A percentile compares a stretch with the other conserved stretches of the same genome.
These are phyloP conservation scores for Thermomyces lanuginosus DNA, from an alignment of 2,329 filamentous ascomycete species.

Conservation along the genomic window DNA sequence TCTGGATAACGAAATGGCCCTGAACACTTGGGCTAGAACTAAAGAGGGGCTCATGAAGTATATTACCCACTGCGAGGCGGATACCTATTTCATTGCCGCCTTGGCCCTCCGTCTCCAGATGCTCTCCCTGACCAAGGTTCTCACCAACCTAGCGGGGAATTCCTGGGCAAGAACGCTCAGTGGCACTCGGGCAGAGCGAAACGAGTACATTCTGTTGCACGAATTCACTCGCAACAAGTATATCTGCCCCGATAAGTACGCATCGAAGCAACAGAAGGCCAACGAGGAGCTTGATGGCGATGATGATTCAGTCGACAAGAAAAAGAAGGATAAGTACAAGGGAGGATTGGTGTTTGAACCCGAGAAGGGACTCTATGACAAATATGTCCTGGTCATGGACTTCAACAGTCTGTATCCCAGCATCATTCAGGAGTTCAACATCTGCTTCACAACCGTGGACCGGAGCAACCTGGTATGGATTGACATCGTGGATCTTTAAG, in stretches of 20 bases:
- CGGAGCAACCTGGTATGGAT: conserved; percentile 29
- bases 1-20: conserved; percentile 69
- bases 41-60: conserved; percentile 84
- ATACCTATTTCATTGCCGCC: conserved; percentile 91
- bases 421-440: conserved; percentile 98
- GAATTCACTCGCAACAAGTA: conserved; percentile 96
- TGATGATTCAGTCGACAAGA: conserved; percentile 50
- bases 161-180: conserved; percentile 94
- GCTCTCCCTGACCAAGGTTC: conserved; percentile 79
- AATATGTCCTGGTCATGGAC: conserved; percentile 98
- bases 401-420: conserved; percentile 98
- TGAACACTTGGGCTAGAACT: conserved; percentile 73
- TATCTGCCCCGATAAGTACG: conserved; percentile 91
- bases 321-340: conserved; percentile 99
- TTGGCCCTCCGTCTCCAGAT: conserved; percentile 80
- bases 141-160: conserved; percentile 93
- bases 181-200: conserved; percentile 88
- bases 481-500: background rate
- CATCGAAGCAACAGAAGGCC: conserved; percentile 55
- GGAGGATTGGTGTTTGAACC: conserved; percentile 96
- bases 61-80: conserved; percentile 80
- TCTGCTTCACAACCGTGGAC: conserved; percentile 96
- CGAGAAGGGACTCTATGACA: conserved; percentile 93
- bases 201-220: conserved; percentile 97
- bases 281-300: conserved; percentile 56